A percentile compares a stretch with the other conserved stretches of the same genome.
These are phyloP conservation scores for Annona squamosa DNA, from an alignment of 164 flowering plant species.

Conservation along the genomic window DNA sequence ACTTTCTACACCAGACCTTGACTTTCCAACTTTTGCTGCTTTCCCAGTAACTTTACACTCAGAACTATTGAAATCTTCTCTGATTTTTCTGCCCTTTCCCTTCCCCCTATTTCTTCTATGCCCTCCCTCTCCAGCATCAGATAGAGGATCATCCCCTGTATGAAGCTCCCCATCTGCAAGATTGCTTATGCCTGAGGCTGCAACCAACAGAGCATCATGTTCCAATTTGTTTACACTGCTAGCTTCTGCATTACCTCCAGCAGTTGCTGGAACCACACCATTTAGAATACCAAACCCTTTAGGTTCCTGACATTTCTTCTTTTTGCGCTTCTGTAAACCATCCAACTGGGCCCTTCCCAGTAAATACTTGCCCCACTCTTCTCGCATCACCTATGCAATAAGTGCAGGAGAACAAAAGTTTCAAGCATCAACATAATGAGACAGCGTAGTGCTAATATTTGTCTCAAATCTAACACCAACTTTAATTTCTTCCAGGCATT, in stretches of 20 bases:
- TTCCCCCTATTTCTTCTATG: constrained; percentile 31
- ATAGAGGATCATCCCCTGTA: constrained; percentile 24
- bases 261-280: constrained; percentile 51
- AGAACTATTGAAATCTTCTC: constrained; percentile 3
- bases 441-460: not conserved
- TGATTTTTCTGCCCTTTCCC: constrained; percentile 12
- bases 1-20: constrained; percentile 20
- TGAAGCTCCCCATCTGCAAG: constrained; percentile 25
- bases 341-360: constrained; percentile 72
- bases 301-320: constrained; percentile 60
- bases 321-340: constrained; percentile 38
- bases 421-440: too few relatives aligned
- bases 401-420: not conserved
- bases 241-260: constrained; percentile 51
- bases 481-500: not conserved
- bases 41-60: constrained; percentile 13
- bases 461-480: not conserved
- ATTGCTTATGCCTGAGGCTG: constrained; percentile 59
- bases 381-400: constrained; percentile 67
- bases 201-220: constrained; percentile 73
- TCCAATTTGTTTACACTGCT: constrained; percentile 62
- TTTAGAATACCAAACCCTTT: constrained; percentile 91
- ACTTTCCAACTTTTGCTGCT: constrained; percentile 11
- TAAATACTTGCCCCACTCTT: constrained; percentile 87
- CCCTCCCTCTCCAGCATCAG: constrained; percentile 15